Base-by-base conservation (phyloP, 1,139 yeast species). In the Suhomyces bolitotheri region DNA sequence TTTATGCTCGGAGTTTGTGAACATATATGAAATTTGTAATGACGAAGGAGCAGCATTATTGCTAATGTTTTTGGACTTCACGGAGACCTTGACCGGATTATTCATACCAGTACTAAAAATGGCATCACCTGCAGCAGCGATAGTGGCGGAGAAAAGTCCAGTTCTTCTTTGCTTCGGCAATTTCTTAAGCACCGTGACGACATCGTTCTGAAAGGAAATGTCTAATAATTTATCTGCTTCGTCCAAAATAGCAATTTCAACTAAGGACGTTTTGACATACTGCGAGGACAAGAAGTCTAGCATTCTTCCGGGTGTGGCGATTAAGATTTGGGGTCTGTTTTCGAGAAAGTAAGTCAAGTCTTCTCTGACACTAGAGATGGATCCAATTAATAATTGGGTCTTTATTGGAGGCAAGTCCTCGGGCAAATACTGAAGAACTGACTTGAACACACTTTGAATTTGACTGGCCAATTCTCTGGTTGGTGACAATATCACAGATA, bases 261-360 rank as follows among this genome's bases (percentile, higher is more conserved):
- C 72, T 4, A 82, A 71, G 9, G 61, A 62, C 0, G 82, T 71
- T 45, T 77, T 76, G 1, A 82, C 78, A 14, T 59, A 50, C 21
- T 62, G 61, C 4, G 73, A 66, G 1, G 76, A 61, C 22, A 92
- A 55, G 48, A 94, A 82, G 44, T 92, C 97, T 16, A 83, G 60
- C 25, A 88, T 57, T 52, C 98, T 74, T 3, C 98, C 98, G 0
- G 98, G 98, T 0, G 98, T 92, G 1, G 95, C 97, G 14, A 94
- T 80, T 24, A 94, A 54, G 29, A 90, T 77, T 34, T 85, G 90
- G 1, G 96, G 89, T 42, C 65, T 67, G 3, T 64, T 53, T 8
- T 66, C 64, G 15, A 73, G 51, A 53, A 81, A 89, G 3, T 50
- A 46, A 31, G 80, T 80, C 22, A 86, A 53, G 58, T 92, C 97